A percentile compares a stretch with the other conserved stretches of the same genome.
These are phyloP conservation scores for Friedmanniomyces simplex DNA, from an alignment of 495 filamentous ascomycete genomes.

Conservation along the genomic window DNA sequence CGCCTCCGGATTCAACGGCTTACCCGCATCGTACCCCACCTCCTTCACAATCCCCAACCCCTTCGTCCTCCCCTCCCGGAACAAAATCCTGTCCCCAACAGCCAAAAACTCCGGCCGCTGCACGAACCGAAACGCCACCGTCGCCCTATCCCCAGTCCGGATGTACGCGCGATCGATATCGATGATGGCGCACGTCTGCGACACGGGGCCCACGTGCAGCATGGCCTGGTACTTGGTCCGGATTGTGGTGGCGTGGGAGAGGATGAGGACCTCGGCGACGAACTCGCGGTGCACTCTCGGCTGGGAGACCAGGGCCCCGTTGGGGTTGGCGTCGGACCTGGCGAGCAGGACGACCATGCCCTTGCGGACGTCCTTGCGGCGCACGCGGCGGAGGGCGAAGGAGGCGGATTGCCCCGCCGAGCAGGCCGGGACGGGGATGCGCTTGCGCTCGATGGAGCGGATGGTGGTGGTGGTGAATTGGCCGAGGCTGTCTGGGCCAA, in stretches of 20 bases:
- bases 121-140: slow-evolving; percentile 87
- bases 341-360: slow-evolving; percentile 88
- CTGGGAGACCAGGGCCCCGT: slow-evolving; percentile 23
- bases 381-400: slow-evolving; percentile 76
- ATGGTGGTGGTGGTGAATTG: slow-evolving; percentile 86
- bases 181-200: slow-evolving; percentile 93
- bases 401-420: slow-evolving; percentile 88
- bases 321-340: slow-evolving; percentile 52
- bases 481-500: slow-evolving; percentile 86
- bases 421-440: slow-evolving; percentile 79
- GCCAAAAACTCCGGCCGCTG: slow-evolving; percentile 92
- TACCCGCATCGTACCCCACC: slow-evolving; percentile 68
- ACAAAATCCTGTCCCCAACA: slow-evolving; percentile 79
- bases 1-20: slow-evolving; percentile 44
- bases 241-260: slow-evolving; percentile 97
- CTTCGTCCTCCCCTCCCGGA: slow-evolving; percentile 92
- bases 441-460: slow-evolving; percentile 88
- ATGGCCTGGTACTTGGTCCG: slow-evolving; percentile 97
- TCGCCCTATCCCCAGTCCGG: slow-evolving; percentile 82
- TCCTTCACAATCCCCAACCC: slow-evolving; percentile 89
- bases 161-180: slow-evolving; percentile 96
- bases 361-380: slow-evolving; percentile 90
- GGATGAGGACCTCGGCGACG: slow-evolving; percentile 88
- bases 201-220: slow-evolving; percentile 92
- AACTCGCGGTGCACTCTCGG: slow-evolving; percentile 85